Percentiles rank a stretch among this genome's conserved stretches.
These are phyloP conservation scores for Pseudonitzschia pungens DNA, from an alignment of 108 stramenopile genomes.

Conservation along the genomic window DNA sequence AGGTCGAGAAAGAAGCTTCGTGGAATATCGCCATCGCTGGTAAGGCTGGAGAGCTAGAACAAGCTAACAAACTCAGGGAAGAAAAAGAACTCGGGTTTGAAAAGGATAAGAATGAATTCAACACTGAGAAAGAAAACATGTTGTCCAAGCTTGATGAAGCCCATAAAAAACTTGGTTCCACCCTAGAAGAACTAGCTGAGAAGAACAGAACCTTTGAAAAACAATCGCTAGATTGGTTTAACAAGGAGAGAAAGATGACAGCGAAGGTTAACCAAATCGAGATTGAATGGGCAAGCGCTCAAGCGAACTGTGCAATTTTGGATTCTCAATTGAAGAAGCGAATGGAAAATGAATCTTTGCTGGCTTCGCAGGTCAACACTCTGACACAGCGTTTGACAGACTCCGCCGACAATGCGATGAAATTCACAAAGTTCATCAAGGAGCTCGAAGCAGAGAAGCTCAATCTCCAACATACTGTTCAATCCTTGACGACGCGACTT, in stretches of 20 bases:
- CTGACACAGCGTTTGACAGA: conserved; percentile 59
- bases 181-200: conserved; percentile 6
- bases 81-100: conserved; percentile 16
- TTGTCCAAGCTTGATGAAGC: conserved; percentile 8
- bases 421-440: conserved; percentile 40
- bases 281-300: conserved; percentile 49
- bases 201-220: conserved; percentile 6
- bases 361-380: conserved; percentile 61
- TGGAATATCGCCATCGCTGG: conserved; percentile 67
- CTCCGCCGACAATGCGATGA: conserved; percentile 31
- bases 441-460: conserved; percentile 56
- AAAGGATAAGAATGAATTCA: conserved; percentile 15
- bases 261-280: conserved; percentile 30
- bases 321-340: conserved; percentile 76
- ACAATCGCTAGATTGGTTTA: conserved; percentile 37
- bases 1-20: conserved; percentile 61
- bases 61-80: conserved; percentile 10
- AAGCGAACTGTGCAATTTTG: conserved; percentile 53
- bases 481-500: conserved; percentile 54
- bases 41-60: conserved; percentile 49
- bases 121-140: conserved; percentile 18
- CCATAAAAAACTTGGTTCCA: conserved; percentile 7
- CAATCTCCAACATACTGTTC: conserved; percentile 44
- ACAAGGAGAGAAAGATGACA: conserved; percentile 29
- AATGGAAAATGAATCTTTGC: conserved; percentile 62